phyloP scores from a whole-genome alignment of 768 basidiomycete species.

The Rhodosporidiobolus sp. region DNA sequence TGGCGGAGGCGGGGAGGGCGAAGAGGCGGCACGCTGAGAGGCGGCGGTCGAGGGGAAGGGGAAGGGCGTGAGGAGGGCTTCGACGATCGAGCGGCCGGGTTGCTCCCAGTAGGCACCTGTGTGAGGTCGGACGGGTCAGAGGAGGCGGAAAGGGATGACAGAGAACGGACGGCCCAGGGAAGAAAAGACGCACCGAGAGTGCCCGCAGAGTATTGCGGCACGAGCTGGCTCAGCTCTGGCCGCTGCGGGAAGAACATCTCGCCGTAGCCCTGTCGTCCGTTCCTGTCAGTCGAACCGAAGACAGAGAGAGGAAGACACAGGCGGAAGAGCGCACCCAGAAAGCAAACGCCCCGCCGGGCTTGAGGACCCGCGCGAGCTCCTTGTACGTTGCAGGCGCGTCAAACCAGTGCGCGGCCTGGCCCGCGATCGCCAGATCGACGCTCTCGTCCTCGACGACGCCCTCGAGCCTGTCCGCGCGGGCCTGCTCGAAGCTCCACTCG shows the following conservation, averaged over 20 bases:
- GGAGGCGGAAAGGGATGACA: background rate
- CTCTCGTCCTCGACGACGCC: constrained; percentile 58
- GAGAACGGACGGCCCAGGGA: background rate
- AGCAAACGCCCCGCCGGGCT: constrained; percentile 64
- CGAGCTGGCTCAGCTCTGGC: constrained; percentile 60
- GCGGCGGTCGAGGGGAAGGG: constrained; percentile 48
- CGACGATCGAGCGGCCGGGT: constrained; percentile 73
- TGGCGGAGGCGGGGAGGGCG: too few relatives aligned
- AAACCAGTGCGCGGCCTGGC: constrained; percentile 80
- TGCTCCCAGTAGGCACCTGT: constrained; percentile 74
- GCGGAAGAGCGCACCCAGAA: constrained; percentile 60
- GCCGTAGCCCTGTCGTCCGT: constrained; percentile 54
- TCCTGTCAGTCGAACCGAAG: background rate
- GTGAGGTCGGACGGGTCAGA: constrained; percentile 45
- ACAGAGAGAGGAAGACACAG: background rate
- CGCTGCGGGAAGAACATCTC: constrained; percentile 67
- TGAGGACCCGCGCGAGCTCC: constrained; percentile 62
- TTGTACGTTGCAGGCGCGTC: constrained; percentile 69
- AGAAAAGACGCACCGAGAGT: constrained; percentile 22
- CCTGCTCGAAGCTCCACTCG: constrained; percentile 40
- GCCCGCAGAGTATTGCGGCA: constrained; percentile 65
- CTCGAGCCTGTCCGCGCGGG: constrained; percentile 53
- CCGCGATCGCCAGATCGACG: constrained; percentile 67
- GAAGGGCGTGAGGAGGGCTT: constrained; percentile 67
- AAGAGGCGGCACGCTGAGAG: background rate